These are phyloP conservation scores for Suillus subalutaceus DNA, from an alignment of 768 basidiomycete species.

Conservation along the genomic window DNA sequence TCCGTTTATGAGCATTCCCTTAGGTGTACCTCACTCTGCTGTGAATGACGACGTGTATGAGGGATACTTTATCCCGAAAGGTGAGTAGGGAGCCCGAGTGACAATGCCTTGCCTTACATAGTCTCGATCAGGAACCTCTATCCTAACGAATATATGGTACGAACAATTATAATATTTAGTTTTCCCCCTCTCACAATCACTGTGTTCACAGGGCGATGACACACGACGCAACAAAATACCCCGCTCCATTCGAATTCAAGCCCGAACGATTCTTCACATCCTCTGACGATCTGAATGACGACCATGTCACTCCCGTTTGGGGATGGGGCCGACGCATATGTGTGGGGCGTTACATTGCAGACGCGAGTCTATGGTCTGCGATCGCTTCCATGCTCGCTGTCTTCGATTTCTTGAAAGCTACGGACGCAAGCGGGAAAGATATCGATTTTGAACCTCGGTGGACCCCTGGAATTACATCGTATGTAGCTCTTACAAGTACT, in stretches of 20 bases:
- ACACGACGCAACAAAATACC: constrained; percentile 38
- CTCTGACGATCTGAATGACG: constrained; percentile 5
- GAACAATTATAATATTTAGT: background rate
- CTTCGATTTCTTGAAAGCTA: constrained; percentile 41
- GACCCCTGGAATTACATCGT: constrained; percentile 22
- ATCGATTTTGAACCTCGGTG: constrained; percentile 30
- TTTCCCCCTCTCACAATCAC: background rate
- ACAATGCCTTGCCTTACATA: background rate
- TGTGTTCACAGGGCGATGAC: constrained; percentile 36
- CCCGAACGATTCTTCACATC: constrained; percentile 37
- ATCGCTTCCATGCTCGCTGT: constrained; percentile 40
- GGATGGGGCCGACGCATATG: constrained; percentile 32
- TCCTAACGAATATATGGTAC: constrained; percentile 14
- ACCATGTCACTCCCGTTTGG: constrained; percentile 5
- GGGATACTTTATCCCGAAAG: constrained; percentile 15
- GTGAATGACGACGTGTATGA: constrained; percentile 15
- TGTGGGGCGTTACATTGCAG: constrained; percentile 40
- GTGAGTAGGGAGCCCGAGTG: background rate
- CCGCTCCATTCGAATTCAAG: constrained; percentile 34
- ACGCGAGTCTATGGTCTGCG: constrained; percentile 39
- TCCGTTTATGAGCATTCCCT: background rate
- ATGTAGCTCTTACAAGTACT: constrained; percentile 6
- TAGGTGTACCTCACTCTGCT: constrained; percentile 13
- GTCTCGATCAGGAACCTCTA: constrained; percentile 3
- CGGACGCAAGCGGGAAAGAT: constrained; percentile 35